A percentile compares a stretch with the other conserved stretches of the same genome.
Evolutionary conservation across 768 basidiomycete genomes (phyloP).

Genomic region (Rhizopogon vulgaris): DNA sequence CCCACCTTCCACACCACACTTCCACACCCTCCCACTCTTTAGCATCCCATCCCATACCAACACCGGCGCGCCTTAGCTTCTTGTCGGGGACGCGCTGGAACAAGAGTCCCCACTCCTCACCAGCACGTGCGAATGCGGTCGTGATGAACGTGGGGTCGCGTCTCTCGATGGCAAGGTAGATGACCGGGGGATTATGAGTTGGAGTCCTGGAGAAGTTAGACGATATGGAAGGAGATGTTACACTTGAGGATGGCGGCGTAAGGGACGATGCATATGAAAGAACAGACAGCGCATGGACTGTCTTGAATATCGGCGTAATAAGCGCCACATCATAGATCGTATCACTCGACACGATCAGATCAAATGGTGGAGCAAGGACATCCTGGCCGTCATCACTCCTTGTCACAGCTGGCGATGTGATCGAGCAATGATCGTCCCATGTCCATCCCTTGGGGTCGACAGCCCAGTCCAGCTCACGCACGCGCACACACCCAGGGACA

Average conservation of each 20-base stretch:
- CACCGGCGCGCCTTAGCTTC: constrained; percentile 56
- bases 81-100: constrained; percentile 51
- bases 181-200: constrained; percentile 3
- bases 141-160: constrained; percentile 68
- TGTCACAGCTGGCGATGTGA: constrained; percentile 23
- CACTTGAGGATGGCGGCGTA: constrained; percentile 35
- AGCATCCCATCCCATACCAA: constrained; percentile 51
- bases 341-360: constrained; percentile 78
- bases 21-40: constrained; percentile 80
- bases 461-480: constrained; percentile 69
- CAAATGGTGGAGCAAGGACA: constrained; percentile 50
- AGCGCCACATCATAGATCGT: constrained; percentile 67
- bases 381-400: neutral
- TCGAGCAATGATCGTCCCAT: constrained; percentile 38
- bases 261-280: constrained; percentile 27
- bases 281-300: constrained; percentile 49
- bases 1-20: constrained; percentile 48
- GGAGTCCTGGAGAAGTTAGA: neutral
- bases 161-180: constrained; percentile 61
- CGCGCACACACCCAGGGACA: constrained; percentile 43
- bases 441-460: constrained; percentile 47
- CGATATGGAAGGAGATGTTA: neutral
- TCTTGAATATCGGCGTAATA: constrained; percentile 61
- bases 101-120: constrained; percentile 47
- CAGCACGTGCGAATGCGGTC: constrained; percentile 50